phyloP scores from a whole-genome alignment of 2,329 filamentous ascomycete species.

The Fusarium musae region DNA sequence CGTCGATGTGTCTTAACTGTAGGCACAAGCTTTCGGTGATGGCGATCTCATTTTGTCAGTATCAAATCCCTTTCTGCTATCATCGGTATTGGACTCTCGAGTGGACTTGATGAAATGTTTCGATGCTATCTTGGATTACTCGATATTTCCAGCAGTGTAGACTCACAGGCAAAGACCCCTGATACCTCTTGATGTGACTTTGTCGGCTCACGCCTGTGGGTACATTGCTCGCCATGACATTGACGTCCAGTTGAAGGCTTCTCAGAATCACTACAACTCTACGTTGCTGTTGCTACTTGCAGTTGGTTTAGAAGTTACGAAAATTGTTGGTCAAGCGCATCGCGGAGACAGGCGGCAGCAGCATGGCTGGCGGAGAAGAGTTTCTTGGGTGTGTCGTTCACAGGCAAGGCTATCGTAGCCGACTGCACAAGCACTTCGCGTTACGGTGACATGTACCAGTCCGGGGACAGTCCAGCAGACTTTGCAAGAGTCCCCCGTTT shows the following conservation, averaged over 20 bases:
- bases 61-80: neutral
- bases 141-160: neutral
- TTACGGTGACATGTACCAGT: too few relatives aligned
- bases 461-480: rapidly evolving
- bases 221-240: neutral
- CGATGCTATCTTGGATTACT: neutral
- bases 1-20: neutral
- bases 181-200: neutral
- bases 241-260: neutral
- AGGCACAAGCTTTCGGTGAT: neutral
- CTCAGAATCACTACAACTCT: too few relatives aligned
- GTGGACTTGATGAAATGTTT: neutral
- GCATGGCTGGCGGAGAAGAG: neutral
- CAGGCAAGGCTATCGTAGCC: too few relatives aligned
- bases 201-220: rapidly evolving
- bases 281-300: neutral
- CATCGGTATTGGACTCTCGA: neutral
- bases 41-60: neutral
- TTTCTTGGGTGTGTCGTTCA: neutral
- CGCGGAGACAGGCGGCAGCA: neutral
- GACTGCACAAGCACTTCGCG: too few relatives aligned
- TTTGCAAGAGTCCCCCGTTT: too few relatives aligned
- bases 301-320: too few relatives aligned
- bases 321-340: neutral
- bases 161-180: neutral